These are phyloP conservation scores for Chernovozyma sophiae-reginae DNA, from an alignment of 1,139 yeast genomes.

Conservation along the genomic window DNA sequence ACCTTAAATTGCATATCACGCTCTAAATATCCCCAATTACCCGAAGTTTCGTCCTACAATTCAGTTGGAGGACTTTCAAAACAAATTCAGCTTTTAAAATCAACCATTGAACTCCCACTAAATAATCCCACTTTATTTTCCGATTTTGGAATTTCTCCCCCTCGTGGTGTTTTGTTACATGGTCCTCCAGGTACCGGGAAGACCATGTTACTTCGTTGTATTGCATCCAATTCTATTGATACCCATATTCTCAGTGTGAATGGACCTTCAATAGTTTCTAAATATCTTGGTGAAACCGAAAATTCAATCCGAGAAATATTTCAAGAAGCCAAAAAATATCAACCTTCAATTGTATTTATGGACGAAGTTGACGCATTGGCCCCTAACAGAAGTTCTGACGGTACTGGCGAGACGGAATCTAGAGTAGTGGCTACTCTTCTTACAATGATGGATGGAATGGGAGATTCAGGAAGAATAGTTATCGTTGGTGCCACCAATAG, in stretches of 20 bases:
- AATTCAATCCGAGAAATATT: slow-evolving; percentile 76
- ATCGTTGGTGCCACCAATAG: slow-evolving; percentile 80
- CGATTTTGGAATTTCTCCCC: slow-evolving; percentile 86
- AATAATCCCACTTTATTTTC: slow-evolving; percentile 72
- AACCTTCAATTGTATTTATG: slow-evolving; percentile 81
- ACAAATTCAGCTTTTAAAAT: slow-evolving; percentile 58
- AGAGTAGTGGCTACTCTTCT: slow-evolving; percentile 85
- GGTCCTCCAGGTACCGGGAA: slow-evolving; percentile 99
- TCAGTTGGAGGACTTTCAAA: slow-evolving; percentile 74
- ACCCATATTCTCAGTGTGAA: slow-evolving; percentile 84
- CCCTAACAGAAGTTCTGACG: slow-evolving; percentile 78
- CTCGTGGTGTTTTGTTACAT: slow-evolving; percentile 83
- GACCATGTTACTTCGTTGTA: slow-evolving; percentile 79
- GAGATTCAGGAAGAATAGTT: slow-evolving; percentile 64
- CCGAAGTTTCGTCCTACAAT: slow-evolving; percentile 39
- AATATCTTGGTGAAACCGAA: slow-evolving; percentile 92
- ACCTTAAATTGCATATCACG: slow-evolving; percentile 12
- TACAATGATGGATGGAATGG: slow-evolving; percentile 88
- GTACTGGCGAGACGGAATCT: slow-evolving; percentile 83
- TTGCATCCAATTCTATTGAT: slow-evolving; percentile 60
- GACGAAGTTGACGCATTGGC: slow-evolving; percentile 93
- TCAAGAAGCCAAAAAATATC: slow-evolving; percentile 76
- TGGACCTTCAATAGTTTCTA: slow-evolving; percentile 90
- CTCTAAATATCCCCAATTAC: slow-evolving; percentile 36
- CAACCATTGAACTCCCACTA: slow-evolving; percentile 77